phyloP scores from a whole-genome alignment of 1,284 basidiomycete species.

The Ceratobasidium sp. region DNA sequence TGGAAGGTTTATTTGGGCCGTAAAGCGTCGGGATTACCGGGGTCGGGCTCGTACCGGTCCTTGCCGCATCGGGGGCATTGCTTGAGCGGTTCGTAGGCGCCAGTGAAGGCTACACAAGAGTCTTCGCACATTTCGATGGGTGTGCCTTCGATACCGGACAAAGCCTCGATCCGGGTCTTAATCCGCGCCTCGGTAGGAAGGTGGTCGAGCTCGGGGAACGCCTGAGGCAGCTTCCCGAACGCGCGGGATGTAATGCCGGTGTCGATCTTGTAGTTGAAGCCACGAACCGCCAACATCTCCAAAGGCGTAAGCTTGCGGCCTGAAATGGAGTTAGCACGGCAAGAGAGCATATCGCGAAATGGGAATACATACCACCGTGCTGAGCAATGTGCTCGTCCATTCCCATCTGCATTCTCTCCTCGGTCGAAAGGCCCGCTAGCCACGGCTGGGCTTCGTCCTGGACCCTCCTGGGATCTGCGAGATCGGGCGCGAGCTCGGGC shows the following conservation, averaged over 20 bases:
- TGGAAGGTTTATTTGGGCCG: not conserved
- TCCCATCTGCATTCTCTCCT: not conserved
- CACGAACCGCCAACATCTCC: too few relatives aligned
- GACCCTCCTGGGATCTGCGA: not conserved
- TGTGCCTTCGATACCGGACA: constrained; percentile 3
- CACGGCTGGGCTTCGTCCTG: not conserved
- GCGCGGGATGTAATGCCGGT: constrained; percentile 23
- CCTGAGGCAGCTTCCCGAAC: not conserved
- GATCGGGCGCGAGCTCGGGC: too few relatives aligned
- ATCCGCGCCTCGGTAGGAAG: not conserved
- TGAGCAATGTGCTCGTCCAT: not conserved
- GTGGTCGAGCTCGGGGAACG: not conserved
- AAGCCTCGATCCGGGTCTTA: not conserved
- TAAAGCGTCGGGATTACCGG: not conserved
- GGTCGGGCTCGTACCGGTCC: constrained; percentile 20
- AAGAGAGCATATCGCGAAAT: too few relatives aligned
- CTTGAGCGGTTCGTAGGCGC: constrained; percentile 5
- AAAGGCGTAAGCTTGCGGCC: too few relatives aligned
- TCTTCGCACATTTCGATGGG: constrained; percentile 45
- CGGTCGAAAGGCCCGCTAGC: constrained; percentile 6
- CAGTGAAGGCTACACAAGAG: constrained; percentile 43
- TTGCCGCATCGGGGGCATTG: constrained; percentile 42
- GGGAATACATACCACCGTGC: not conserved
- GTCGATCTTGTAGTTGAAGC: constrained; percentile 4
- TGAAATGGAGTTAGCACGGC: too few relatives aligned